Base-by-base conservation (phyloP, 2,329 filamentous ascomycete genomes). In the Cytospora piceae region DNA sequence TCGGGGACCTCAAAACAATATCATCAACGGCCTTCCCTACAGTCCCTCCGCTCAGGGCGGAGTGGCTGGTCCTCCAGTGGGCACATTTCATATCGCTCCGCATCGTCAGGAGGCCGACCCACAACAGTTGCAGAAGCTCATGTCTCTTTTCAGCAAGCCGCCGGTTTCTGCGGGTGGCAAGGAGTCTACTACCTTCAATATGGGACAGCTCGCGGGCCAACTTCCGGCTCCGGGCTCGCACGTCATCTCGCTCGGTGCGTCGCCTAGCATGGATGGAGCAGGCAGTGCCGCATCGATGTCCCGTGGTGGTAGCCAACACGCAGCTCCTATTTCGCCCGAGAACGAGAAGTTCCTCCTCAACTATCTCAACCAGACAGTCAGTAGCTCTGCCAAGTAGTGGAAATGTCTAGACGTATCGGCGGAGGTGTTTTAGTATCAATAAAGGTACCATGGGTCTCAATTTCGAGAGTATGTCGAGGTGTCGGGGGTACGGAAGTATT, bases 111-210 rank as follows among this genome's bases (percentile, higher is more conserved):
- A 79, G 31, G 73, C 75, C 51, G 77, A 74, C 9, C 70, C 74
- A 24, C 84, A 78, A 51, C 81, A 84, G 61, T 79, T 74, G 68
- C 78, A 79, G 54, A 77, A 79, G 63, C 76, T 85, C 4, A 79
- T 92, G 15, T 90, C 88, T 6, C 81, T 92, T 1, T 90, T 92
- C 72, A 83, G 85, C 31, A 85, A 85, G 71, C 72, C 78, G 5
- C 73, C 76, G 53, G 56, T 72, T 6, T 72, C 71, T 22, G 63
- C 71, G 15, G 66, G 73, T 66, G 72, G 72, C 20, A 77, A 75
- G 63, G 78, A 75, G 64, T 72, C 56, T 68, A 67, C 54, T 71
- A 68, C 68, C 51, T 74, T 64, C 70, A 70, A 59, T 72, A 49
- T 61, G 42, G 51, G 42, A 53, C 53, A 37, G 22, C 20, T 61